Evolutionary conservation across 768 basidiomycete genomes (phyloP).

Genomic region (Termitomyces sp.): DNA sequence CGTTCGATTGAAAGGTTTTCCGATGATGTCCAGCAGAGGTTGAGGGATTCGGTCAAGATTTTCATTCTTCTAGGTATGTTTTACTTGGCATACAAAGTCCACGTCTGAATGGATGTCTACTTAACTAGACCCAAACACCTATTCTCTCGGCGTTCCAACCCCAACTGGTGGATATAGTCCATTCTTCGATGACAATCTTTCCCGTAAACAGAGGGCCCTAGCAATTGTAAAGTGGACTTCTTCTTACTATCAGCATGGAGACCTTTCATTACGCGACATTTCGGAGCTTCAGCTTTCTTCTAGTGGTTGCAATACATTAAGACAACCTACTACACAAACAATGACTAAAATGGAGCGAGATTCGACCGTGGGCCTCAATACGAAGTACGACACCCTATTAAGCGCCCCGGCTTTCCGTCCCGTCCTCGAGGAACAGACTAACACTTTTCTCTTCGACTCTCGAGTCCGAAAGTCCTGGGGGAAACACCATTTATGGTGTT

Average conservation of each 20-base stretch:
- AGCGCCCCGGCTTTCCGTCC: not conserved
- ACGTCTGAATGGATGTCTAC: not conserved
- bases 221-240: slow-evolving; percentile 1
- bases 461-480: not conserved
- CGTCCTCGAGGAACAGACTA: not conserved
- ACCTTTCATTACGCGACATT: not conserved
- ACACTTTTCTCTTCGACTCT: not conserved
- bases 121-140: not conserved
- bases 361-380: not conserved
- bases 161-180: not conserved
- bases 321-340: not conserved
- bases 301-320: not conserved
- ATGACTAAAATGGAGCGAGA: not conserved
- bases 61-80: slow-evolving; percentile 14
- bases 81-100: not conserved
- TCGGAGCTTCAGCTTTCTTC: not conserved
- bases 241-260: slow-evolving; percentile 1
- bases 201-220: not conserved
- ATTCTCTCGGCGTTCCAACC: not conserved
- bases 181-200: not conserved
- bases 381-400: not conserved
- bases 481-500: not conserved
- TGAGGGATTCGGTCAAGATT: slow-evolving; percentile 15
- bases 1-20: slow-evolving; percentile 14
- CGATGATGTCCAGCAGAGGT: slow-evolving; percentile 6